Base-by-base conservation (phyloP, 2,329 filamentous ascomycete genomes). In the Cercospora nicotianae region DNA sequence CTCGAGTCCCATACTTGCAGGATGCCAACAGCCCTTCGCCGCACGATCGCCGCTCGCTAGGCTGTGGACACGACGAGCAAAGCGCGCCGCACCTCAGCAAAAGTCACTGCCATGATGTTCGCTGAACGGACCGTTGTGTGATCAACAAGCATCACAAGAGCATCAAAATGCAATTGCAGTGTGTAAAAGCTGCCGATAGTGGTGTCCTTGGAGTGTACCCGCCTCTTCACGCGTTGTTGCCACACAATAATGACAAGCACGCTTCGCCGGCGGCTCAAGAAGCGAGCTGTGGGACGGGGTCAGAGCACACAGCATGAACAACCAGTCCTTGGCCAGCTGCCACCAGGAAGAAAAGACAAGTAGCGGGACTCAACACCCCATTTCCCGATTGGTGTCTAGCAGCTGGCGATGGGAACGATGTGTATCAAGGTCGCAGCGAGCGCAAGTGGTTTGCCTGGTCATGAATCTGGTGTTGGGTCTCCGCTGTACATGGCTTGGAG, bases 301-400 rank as follows among this genome's bases (percentile, higher is more conserved):
- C 51, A 33, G 16, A 33, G 13, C 28, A n/a, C 16, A 31, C 53
- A 33, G 18, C 13, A 20, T 12, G 26, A 18, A 26, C 13, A 20
- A 57, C 20, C 16, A 28, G 10, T 26, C 12, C n/a, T 20, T 48
- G 51, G 8, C 31, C 51, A 58, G 23, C 20, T 42, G 51, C 51
- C 51, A 28, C 51, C 62, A 18, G 30, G 16, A 64, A 59, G 45
- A 58, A 5, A 58, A 64, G 51, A 58, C 62, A 23, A 58, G 62
- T 31, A 20, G 51, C 31, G 62, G 62, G 33, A 55, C 51, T 58
- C 51, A 23, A 64, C 51, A 51, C 62, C 51, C 36, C 33, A 23
- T 64, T 64, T 45, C 51, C 51, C 36, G 31, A 64, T 39, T 51
- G 48, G 23, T 58, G 51, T 33, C 33, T 7, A 18, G 51, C 20